A percentile compares a stretch with the other conserved stretches of the same genome.
phyloP scores from a whole-genome alignment of 2,329 filamentous ascomycete species.

The Paecilomyces niveus region DNA sequence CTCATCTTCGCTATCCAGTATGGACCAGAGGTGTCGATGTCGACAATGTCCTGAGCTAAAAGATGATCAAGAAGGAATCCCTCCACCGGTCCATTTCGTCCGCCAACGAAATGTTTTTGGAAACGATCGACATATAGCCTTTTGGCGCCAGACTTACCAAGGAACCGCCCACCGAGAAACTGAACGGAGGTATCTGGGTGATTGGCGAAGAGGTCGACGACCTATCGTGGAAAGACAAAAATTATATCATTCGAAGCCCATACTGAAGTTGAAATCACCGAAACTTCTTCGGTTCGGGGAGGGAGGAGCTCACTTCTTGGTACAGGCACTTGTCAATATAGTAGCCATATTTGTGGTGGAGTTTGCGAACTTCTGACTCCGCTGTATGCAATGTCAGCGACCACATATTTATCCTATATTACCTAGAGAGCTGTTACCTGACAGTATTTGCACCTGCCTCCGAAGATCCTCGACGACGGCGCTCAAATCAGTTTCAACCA shows the following conservation, averaged over 20 bases:
- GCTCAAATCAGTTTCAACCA: background rate
- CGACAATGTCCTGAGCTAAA: slow-evolving; percentile 52
- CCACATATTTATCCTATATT: background rate
- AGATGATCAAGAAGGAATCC: slow-evolving; percentile 53
- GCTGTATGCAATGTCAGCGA: slow-evolving; percentile 24
- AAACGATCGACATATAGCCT: slow-evolving; percentile 50
- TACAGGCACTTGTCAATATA: slow-evolving; percentile 55
- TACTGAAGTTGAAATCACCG: no score
- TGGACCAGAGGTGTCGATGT: slow-evolving; percentile 41
- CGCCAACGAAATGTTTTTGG: slow-evolving; percentile 44
- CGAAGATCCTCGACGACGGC: background rate
- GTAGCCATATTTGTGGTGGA: slow-evolving; percentile 53
- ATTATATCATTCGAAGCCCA: background rate
- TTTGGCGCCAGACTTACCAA: slow-evolving; percentile 44
- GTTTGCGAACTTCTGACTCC: slow-evolving; percentile 48
- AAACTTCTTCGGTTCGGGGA: no score
- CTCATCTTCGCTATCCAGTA: slow-evolving; percentile 40
- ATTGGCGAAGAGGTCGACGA: slow-evolving; percentile 46
- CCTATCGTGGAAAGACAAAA: slow-evolving; percentile 17
- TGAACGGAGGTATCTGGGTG: slow-evolving; percentile 49
- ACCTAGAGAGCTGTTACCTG: background rate
- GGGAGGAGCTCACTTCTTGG: slow-evolving; percentile 37
- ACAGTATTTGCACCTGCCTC: background rate
- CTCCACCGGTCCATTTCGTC: slow-evolving; percentile 50
- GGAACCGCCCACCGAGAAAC: slow-evolving; percentile 50